phyloP scores from a whole-genome alignment of 495 filamentous ascomycete genomes.

The Cercophora newfieldiana region DNA sequence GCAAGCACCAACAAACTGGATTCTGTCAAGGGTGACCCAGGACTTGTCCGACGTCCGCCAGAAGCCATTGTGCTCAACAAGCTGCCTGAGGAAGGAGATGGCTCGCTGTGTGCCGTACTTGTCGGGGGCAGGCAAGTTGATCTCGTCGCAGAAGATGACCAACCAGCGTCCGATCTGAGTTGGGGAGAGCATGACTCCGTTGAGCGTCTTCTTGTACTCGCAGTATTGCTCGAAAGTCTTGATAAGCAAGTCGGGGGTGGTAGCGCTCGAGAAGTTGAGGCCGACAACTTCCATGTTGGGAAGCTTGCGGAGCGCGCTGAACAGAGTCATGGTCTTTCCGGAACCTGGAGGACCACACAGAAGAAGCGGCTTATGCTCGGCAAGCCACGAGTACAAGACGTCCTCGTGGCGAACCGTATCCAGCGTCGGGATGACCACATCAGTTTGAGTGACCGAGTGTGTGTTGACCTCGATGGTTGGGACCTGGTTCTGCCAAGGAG shows the following conservation, averaged over 20 bases:
- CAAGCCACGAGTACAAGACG: conserved; percentile 96
- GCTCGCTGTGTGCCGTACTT: conserved; percentile 96
- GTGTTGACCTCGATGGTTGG: conserved; percentile 95
- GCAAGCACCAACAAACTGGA: conserved; percentile 98
- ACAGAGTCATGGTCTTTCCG: conserved; percentile 99
- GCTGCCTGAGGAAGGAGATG: conserved; percentile 93
- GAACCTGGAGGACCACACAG: conserved; percentile 97
- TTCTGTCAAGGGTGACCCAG: conserved; percentile 95
- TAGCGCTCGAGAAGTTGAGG: conserved; percentile 98
- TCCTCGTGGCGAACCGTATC: conserved; percentile 98
- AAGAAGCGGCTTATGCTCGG: conserved; percentile 94
- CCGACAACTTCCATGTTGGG: conserved; percentile 99
- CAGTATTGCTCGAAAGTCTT: conserved; percentile 99
- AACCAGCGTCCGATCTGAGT: conserved; percentile 97
- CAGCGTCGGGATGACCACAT: conserved; percentile 94
- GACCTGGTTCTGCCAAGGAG: conserved; percentile 89
- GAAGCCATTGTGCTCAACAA: conserved; percentile 98
- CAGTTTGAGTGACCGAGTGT: conserved; percentile 93
- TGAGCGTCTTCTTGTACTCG: conserved; percentile 97
- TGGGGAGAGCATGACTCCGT: conserved; percentile 92
- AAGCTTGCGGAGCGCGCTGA: conserved; percentile 91
- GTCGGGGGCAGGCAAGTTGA: conserved; percentile 98
- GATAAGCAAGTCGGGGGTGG: conserved; percentile 93
- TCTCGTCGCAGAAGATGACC: conserved; percentile 98
- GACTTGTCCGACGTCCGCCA: conserved; percentile 97